Base-by-base conservation (phyloP, 192 early-diverging fungal genomes). In the Mortierella alpina region DNA sequence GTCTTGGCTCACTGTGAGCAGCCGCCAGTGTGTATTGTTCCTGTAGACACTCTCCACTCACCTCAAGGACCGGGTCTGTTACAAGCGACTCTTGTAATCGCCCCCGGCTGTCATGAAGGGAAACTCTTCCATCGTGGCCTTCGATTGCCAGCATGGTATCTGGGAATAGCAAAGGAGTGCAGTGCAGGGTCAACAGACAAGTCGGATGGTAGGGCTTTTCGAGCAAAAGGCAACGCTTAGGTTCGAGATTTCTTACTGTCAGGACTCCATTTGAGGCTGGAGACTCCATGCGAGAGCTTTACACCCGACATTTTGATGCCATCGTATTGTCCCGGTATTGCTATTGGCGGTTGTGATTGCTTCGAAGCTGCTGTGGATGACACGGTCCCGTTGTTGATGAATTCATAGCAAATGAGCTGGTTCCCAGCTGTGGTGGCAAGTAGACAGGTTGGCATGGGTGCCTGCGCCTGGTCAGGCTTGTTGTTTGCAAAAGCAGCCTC, bases 211-310 rank as follows among this genome's bases (percentile, higher is more conserved):
- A 2, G 41, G 40, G 23, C 22, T 7, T 48, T 31, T 14, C 1
- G 11, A n/a, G 39, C 40, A 42, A 40, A 53, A 41, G 17, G 6
- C 22, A 49, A 50, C 6, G 39, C 6, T 31, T 31, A 20, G 5
- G 23, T 6, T 18, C 20, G 4, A 63, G 17, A 17, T 20, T 23
- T 58, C 75, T 6, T 80, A 80, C 77, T 72, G 65, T 80, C 77
- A 14, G 77, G 77, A 55, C 77, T 80, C 77, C 77, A 80, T 54
- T 68, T 67, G 39, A 80, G 53, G 48, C 70, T 63, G 2, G 77
- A 63, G 40, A 72, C 66, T n/a, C 51, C 56, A 54, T 53, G 55
- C 4, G 56, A 14, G 17, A 53, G 66, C 40, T 52, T 56, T 22
- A 71, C 75, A 50, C 72, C 66, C 2, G 75, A 79, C 64, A 66